phyloP scores from a whole-genome alignment of 1,284 basidiomycete genomes.

The Lentinula novae-zelandiae region DNA sequence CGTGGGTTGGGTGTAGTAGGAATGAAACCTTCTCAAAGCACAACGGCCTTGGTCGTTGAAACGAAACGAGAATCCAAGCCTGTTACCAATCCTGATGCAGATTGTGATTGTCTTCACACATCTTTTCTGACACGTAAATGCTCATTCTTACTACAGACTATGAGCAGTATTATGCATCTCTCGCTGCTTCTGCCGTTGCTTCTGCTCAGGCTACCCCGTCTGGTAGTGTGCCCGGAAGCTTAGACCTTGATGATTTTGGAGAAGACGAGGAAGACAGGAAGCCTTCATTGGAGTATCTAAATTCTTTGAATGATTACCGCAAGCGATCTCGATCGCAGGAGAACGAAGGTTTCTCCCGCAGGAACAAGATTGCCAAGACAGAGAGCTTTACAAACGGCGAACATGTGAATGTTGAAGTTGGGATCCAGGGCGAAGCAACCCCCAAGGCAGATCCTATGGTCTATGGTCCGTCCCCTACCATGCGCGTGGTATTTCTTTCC shows the following conservation, averaged over 20 bases:
- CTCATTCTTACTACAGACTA: slow-evolving; percentile 45
- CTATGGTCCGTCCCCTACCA: slow-evolving; percentile 40
- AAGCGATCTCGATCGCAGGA: slow-evolving; percentile 68
- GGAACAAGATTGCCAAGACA: slow-evolving; percentile 44
- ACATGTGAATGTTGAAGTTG: slow-evolving; percentile 8
- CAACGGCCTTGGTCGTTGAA: slow-evolving; percentile 31
- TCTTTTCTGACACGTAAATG: background rate
- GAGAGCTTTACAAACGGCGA: slow-evolving; percentile 22
- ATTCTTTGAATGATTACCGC: slow-evolving; percentile 62
- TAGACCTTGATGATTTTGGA: slow-evolving; percentile 40
- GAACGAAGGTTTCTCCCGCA: slow-evolving; percentile 40
- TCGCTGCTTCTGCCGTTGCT: slow-evolving; percentile 58
- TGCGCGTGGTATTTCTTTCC: background rate
- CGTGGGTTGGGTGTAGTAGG: slow-evolving; percentile 58
- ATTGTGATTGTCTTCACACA: slow-evolving; percentile 45
- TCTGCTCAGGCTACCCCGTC: slow-evolving; percentile 59
- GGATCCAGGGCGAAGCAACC: slow-evolving; percentile 10
- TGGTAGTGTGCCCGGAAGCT: slow-evolving; percentile 39
- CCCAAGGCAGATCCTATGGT: slow-evolving; percentile 54
- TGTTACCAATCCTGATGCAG: slow-evolving; percentile 49
- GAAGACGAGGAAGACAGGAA: slow-evolving; percentile 66
- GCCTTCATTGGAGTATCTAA: slow-evolving; percentile 58
- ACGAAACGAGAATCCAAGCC: slow-evolving; percentile 49
- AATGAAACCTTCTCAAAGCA: slow-evolving; percentile 25
- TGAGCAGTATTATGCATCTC: slow-evolving; percentile 74